Evolutionary conservation across 2,329 filamentous ascomycete species (phyloP).

Genomic region (Calonectria ilicicola): DNA sequence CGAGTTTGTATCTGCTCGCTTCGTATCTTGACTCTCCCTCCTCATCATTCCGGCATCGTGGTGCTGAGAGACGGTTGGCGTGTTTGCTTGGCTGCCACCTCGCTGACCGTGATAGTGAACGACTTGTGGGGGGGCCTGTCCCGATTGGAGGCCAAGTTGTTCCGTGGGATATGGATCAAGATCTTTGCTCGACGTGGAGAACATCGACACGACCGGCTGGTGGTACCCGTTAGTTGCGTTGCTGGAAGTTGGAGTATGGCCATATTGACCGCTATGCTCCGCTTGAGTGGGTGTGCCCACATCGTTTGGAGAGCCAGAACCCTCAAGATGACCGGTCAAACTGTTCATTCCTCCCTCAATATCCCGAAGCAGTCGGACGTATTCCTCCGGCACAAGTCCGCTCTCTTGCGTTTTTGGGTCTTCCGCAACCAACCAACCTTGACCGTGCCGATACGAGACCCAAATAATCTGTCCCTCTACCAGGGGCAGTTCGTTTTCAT

Average conservation of each 20-base stretch:
- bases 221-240: conserved; percentile 72
- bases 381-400: conserved; percentile 95
- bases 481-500: conserved; percentile 94
- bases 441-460: conserved; percentile 94
- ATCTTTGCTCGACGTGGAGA: conserved; percentile 78
- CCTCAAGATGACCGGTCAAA: conserved; percentile 72
- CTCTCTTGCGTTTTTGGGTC: conserved; percentile 95
- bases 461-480: conserved; percentile 96
- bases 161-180: conserved; percentile 76
- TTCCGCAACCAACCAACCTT: conserved; percentile 97
- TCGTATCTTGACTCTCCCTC: conserved; percentile 62
- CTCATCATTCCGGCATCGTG: conserved; percentile 61
- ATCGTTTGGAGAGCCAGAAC: conserved; percentile 65
- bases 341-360: conserved; percentile 91
- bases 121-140: conserved; percentile 73
- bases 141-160: conserved; percentile 70
- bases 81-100: conserved; percentile 75
- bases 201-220: conserved; percentile 75
- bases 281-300: conserved; percentile 71
- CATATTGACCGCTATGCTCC: conserved; percentile 62
- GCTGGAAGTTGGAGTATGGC: conserved; percentile 60
- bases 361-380: conserved; percentile 90
- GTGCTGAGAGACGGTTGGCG: conserved; percentile 67
- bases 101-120: conserved; percentile 76
- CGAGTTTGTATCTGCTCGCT: conserved; percentile 53